Conservation (phyloP, 192 early-diverging fungal genomes). For the Entomortierella beljakovae region DNA sequence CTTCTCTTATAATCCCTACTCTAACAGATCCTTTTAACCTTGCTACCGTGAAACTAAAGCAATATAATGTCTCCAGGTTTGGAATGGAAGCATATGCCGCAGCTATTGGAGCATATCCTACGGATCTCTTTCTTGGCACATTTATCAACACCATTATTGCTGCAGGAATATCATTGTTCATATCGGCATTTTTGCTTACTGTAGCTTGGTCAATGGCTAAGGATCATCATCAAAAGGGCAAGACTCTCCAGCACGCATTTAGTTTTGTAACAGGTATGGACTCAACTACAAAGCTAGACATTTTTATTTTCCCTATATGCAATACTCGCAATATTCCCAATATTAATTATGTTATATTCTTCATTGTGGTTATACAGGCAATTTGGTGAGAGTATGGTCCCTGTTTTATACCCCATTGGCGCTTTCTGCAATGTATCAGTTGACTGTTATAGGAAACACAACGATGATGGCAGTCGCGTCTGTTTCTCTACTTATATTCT, state of each 20-base stretch:
- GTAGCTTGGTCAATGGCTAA: constrained; percentile 21
- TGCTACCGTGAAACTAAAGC: not conserved
- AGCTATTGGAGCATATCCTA: constrained; percentile 39
- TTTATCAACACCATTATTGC: constrained; percentile 34
- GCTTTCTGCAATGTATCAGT: constrained; percentile 58
- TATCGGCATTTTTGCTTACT: constrained; percentile 21
- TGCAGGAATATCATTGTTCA: constrained; percentile 30
- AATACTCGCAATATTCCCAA: no score
- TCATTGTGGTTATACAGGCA: constrained; percentile 37
- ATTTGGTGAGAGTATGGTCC: constrained; percentile 48
- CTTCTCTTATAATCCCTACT: constrained; percentile 11
- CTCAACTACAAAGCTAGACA: no score
- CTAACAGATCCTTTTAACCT: constrained; percentile 30
- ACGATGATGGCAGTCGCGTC: constrained; percentile 41
- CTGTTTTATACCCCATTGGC: constrained; percentile 58
- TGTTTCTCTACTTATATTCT: constrained; percentile 47
- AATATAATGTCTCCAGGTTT: constrained; percentile 34
- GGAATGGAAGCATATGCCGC: constrained; percentile 48
- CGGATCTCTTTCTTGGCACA: constrained; percentile 29
- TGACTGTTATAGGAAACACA: constrained; percentile 53
- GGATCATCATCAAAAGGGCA: constrained; percentile 40
- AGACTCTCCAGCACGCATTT: constrained; percentile 44
- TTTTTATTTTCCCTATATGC: no score
- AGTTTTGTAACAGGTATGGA: constrained; percentile 37
- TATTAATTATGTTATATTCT: no score